Evolutionary conservation across 352 stramenopile species (phyloP).

Genomic region (Phytophthora hibernalis): DNA sequence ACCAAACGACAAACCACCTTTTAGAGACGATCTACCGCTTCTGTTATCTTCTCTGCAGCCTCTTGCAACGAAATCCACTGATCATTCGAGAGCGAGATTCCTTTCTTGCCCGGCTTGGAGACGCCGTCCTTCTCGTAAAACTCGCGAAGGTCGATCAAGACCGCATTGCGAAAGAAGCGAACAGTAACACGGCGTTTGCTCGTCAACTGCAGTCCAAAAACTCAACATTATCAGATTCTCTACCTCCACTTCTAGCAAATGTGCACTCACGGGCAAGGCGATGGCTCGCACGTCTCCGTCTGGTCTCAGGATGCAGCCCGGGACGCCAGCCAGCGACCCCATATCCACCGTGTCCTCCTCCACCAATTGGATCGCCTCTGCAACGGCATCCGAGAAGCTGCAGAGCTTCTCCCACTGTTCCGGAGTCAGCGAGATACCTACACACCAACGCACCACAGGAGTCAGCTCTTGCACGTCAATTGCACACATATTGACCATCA

Average conservation of each 20-base stretch:
- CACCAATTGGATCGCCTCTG: slow-evolving; percentile 54
- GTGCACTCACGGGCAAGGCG: slow-evolving; percentile 55
- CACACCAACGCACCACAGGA: neutral
- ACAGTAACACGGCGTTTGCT: slow-evolving; percentile 57
- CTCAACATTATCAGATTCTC: neutral
- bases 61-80: slow-evolving; percentile 63
- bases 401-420: slow-evolving; percentile 68
- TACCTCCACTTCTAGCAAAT: neutral
- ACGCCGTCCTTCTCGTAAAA: slow-evolving; percentile 70
- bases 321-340: slow-evolving; percentile 39
- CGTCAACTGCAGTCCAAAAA: slow-evolving; percentile 48
- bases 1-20: neutral
- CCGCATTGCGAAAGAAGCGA: slow-evolving; percentile 52
- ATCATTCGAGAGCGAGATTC: slow-evolving; percentile 76
- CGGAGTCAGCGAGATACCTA: slow-evolving; percentile 64
- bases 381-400: slow-evolving; percentile 41
- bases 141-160: slow-evolving; percentile 77
- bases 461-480: slow-evolving; percentile 1
- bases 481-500: neutral
- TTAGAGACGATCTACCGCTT: slow-evolving; percentile 40
- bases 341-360: slow-evolving; percentile 50
- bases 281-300: slow-evolving; percentile 53
- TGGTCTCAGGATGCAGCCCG: slow-evolving; percentile 38
- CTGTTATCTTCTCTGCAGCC: slow-evolving; percentile 37
- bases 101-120: slow-evolving; percentile 78